These are phyloP conservation scores for Bruguiera sexangula DNA, from an alignment of 345 rosid genomes.

Conservation along the genomic window DNA sequence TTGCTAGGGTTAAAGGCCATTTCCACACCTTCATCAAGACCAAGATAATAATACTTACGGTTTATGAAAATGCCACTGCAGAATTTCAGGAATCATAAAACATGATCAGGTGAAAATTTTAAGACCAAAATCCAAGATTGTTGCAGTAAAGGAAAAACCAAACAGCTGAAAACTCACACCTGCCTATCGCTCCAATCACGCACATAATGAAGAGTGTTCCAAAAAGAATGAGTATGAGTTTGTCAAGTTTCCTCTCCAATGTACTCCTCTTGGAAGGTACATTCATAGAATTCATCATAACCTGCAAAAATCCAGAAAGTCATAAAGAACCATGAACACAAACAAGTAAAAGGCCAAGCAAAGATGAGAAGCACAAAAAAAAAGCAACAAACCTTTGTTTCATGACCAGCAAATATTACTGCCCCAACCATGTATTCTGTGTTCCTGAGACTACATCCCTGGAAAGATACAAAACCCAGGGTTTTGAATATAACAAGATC, in stretches of 20 bases:
- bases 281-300: slow-evolving; percentile 99
- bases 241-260: slow-evolving; percentile 97
- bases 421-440: slow-evolving; percentile 84
- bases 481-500: neutral
- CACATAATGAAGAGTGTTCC: slow-evolving; percentile 86
- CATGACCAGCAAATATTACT: slow-evolving; percentile 92
- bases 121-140: slow-evolving; percentile 10
- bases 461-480: slow-evolving; percentile 19
- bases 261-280: slow-evolving; percentile 99
- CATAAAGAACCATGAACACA: slow-evolving; percentile 12
- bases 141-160: slow-evolving; percentile 10
- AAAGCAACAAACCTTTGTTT: slow-evolving; percentile 74
- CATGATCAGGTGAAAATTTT: neutral
- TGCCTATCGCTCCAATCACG: slow-evolving; percentile 84
- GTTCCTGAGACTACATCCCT: slow-evolving; percentile 99
- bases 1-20: slow-evolving; percentile 70
- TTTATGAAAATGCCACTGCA: slow-evolving; percentile 88
- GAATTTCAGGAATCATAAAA: slow-evolving; percentile 27
- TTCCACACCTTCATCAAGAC: slow-evolving; percentile 43
- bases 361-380: neutral
- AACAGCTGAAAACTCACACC: slow-evolving; percentile 43
- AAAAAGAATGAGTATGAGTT: slow-evolving; percentile 86
- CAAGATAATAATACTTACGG: slow-evolving; percentile 62
- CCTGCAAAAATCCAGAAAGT: slow-evolving; percentile 49
- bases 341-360: neutral